Conservation (phyloP, 208 protist species). For the Angomonas ambiguus region DNA sequence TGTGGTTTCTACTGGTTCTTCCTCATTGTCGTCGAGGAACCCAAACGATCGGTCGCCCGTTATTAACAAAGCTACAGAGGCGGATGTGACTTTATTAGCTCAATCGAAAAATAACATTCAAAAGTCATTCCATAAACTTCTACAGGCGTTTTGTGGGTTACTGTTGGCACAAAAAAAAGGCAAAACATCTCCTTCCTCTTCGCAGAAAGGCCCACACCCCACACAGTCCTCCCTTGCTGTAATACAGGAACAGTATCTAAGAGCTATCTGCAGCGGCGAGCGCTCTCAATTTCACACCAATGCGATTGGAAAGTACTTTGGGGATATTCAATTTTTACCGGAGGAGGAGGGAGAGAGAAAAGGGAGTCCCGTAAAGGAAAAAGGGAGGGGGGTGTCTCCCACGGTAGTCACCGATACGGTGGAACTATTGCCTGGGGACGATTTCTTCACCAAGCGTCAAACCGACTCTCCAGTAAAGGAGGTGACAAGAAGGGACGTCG, state of each 20-base stretch:
- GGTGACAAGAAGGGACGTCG: no score
- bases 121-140: background rate
- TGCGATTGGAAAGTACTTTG: conserved; percentile 4
- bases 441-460: background rate
- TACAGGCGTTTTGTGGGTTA: background rate
- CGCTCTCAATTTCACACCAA: background rate
- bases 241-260: background rate
- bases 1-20: no score
- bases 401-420: background rate
- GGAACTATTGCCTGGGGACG: background rate
- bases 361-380: background rate
- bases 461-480: no score
- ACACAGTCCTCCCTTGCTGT: background rate
- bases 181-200: background rate
- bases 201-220: background rate
- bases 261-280: background rate
- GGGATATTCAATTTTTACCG: background rate
- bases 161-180: background rate
- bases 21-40: no score
- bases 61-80: background rate
- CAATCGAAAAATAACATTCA: background rate
- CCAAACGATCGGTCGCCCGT: background rate
- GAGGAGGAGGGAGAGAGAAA: background rate
- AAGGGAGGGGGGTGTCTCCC: background rate
- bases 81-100: background rate